phyloP scores from a whole-genome alignment of 2,329 filamentous ascomycete species.

The Aschersonia sp. region DNA sequence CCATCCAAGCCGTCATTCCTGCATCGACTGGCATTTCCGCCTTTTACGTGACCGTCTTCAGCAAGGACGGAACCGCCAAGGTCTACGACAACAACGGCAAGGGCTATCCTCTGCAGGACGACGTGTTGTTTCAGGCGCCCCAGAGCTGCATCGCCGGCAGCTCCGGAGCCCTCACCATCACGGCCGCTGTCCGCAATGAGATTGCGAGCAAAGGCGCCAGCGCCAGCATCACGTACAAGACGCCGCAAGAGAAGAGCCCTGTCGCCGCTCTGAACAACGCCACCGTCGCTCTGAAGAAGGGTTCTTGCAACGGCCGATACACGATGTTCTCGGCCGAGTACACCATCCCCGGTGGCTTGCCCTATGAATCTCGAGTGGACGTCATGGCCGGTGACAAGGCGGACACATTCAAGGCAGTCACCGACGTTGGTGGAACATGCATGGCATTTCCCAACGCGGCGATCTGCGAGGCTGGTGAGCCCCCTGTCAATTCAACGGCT shows the following conservation, averaged over 20 bases:
- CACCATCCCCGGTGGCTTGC: slow-evolving; percentile 27
- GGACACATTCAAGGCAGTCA: slow-evolving; percentile 34
- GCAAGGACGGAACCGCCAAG: slow-evolving; percentile 28
- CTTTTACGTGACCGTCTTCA: slow-evolving; percentile 37
- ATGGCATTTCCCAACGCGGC: slow-evolving; percentile 20
- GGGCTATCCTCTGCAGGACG: slow-evolving; percentile 38
- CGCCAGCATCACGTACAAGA: slow-evolving; percentile 29
- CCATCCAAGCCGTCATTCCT: slow-evolving; percentile 34
- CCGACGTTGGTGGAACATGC: slow-evolving; percentile 29
- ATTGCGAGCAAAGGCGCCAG: slow-evolving; percentile 23
- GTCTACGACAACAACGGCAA: slow-evolving; percentile 42
- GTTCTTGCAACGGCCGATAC: slow-evolving; percentile 29
- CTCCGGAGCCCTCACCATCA: slow-evolving; percentile 26
- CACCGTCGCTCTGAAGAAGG: slow-evolving; percentile 24
- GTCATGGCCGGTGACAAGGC: slow-evolving; percentile 24
- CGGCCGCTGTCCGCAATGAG: slow-evolving; percentile 35
- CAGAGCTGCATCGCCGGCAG: slow-evolving; percentile 39
- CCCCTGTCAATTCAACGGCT: slow-evolving; percentile 6
- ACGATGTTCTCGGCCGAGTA: slow-evolving; percentile 30
- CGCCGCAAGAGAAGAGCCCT: slow-evolving; percentile 22
- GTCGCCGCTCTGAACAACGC: slow-evolving; percentile 24
- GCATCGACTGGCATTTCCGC: slow-evolving; percentile 45
- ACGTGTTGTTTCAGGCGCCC: slow-evolving; percentile 35
- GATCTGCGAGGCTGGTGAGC: slow-evolving; percentile 11
- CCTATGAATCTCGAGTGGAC: slow-evolving; percentile 29